Conservation (phyloP, 139 green algal genomes). For the Edaphochlamys debaryana region DNA sequence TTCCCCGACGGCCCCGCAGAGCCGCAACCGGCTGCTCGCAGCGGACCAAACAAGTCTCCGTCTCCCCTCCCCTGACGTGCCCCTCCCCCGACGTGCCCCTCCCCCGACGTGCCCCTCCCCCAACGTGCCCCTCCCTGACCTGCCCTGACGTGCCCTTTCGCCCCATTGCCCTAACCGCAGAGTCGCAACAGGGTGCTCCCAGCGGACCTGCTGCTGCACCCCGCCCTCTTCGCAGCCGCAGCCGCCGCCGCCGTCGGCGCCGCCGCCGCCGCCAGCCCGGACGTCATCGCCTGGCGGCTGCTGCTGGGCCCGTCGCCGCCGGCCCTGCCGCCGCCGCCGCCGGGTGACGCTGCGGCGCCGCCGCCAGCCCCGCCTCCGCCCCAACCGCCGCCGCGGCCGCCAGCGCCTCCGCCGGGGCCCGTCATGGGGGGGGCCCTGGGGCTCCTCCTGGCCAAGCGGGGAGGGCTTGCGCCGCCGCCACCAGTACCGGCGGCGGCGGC, state of each 20-base stretch:
- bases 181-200: constrained; percentile 20
- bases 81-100: no score
- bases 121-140: no score
- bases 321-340: constrained; percentile 19
- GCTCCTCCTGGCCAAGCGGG: not conserved
- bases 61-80: not conserved
- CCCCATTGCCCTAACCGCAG: not conserved
- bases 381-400: not conserved
- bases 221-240: not conserved
- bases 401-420: no score
- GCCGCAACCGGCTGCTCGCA: no score
- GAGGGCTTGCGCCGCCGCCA: not conserved
- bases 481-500: no score
- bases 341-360: not conserved
- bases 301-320: not conserved
- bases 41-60: no score
- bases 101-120: no score
- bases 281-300: constrained; percentile 3
- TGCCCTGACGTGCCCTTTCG: no score
- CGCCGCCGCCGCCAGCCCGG: not conserved
- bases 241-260: not conserved
- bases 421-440: constrained; percentile 7
- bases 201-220: constrained; percentile 6
- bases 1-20: not conserved
- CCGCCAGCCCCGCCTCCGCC: not conserved